Percentiles rank a stretch among this genome's conserved stretches.
Evolutionary conservation across 768 basidiomycete species (phyloP).

Genomic region (Phanerochaete carnosa): DNA sequence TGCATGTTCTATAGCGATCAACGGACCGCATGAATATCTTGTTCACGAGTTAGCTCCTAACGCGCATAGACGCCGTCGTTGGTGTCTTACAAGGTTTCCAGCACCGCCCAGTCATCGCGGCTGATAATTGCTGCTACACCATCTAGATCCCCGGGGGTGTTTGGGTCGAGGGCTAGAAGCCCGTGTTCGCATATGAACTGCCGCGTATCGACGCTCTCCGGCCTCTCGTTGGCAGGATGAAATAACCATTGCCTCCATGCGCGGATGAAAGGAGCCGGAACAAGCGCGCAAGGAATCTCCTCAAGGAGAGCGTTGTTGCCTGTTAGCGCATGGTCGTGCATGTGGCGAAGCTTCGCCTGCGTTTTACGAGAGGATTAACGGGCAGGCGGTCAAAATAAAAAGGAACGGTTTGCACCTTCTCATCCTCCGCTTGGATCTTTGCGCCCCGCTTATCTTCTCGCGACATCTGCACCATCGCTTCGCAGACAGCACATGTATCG

Average conservation of each 20-base stretch:
- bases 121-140: conserved; percentile 53
- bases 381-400: not conserved
- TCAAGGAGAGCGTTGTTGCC: conserved; percentile 44
- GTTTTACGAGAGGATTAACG: not conserved
- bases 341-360: conserved; percentile 60
- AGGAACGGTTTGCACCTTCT: conserved; percentile 50
- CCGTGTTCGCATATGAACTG: conserved; percentile 67
- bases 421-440: conserved; percentile 69
- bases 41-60: not conserved
- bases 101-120: conserved; percentile 59
- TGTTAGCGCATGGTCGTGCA: conserved; percentile 54
- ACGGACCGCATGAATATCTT: conserved; percentile 57
- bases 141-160: conserved; percentile 55
- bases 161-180: conserved; percentile 64
- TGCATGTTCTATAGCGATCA: conserved; percentile 45
- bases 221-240: conserved; percentile 56
- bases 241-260: conserved; percentile 70
- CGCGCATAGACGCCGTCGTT: not conserved
- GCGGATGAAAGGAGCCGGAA: conserved; percentile 60
- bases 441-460: conserved; percentile 60
- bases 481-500: conserved; percentile 64
- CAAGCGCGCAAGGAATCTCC: conserved; percentile 50
- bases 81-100: conserved; percentile 53
- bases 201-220: conserved; percentile 59
- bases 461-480: conserved; percentile 47